Evolutionary conservation across 352 stramenopile genomes (phyloP).

Genomic region (Aphanomyces invadans): DNA sequence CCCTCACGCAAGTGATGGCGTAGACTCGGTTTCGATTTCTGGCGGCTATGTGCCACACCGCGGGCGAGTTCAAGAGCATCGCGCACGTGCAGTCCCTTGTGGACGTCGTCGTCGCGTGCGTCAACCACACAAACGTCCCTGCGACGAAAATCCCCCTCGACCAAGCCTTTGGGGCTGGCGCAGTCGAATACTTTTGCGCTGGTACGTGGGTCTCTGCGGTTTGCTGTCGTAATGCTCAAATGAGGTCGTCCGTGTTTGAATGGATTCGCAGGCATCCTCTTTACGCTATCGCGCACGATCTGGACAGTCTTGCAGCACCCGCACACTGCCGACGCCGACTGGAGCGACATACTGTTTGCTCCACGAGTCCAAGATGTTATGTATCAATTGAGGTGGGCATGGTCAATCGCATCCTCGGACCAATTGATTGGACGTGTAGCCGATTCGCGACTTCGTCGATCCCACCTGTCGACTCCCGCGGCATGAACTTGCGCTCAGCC

Average conservation of each 20-base stretch:
- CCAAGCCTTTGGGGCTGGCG: slow-evolving; percentile 5
- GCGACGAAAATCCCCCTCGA: slow-evolving; percentile 25
- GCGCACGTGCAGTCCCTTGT: slow-evolving; percentile 57
- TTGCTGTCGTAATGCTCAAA: too few relatives aligned
- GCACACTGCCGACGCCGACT: slow-evolving; percentile 29
- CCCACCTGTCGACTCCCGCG: too few relatives aligned
- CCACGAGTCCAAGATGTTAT: slow-evolving; percentile 13
- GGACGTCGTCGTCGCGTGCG: slow-evolving; percentile 38
- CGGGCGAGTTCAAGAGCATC: slow-evolving; percentile 50
- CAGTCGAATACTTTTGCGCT: slow-evolving; percentile 20
- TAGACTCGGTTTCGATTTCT: slow-evolving; percentile 37
- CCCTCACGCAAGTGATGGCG: slow-evolving; percentile 35
- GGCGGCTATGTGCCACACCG: slow-evolving; percentile 52
- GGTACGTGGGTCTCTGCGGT: neutral
- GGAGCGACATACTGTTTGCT: neutral
- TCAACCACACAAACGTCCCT: slow-evolving; percentile 22
- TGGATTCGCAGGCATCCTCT: slow-evolving; percentile 21
- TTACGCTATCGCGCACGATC: slow-evolving; percentile 30
- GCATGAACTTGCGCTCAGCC: slow-evolving; percentile 25
- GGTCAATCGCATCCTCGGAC: too few relatives aligned
- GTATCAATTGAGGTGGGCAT: neutral
- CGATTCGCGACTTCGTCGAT: too few relatives aligned
- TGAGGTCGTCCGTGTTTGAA: too few relatives aligned
- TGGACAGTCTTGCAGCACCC: slow-evolving; percentile 41
- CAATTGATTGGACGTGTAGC: too few relatives aligned